These are phyloP conservation scores for Epichloe uncinata DNA, from an alignment of 2,329 filamentous ascomycete species.

Conservation along the genomic window DNA sequence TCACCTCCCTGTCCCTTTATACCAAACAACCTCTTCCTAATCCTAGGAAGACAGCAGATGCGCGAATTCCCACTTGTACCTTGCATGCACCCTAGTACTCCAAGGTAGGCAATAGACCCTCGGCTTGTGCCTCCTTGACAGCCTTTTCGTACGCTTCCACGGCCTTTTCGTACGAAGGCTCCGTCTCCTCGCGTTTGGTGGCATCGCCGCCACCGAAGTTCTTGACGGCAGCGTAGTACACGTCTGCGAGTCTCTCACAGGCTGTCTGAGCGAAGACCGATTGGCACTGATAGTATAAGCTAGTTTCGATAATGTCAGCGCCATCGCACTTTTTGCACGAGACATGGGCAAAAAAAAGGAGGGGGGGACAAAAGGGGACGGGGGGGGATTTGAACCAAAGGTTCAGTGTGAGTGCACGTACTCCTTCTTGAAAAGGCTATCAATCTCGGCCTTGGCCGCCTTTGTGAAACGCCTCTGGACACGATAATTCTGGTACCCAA, in stretches of 20 bases:
- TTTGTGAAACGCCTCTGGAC: conserved; percentile 32
- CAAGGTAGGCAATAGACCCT: conserved; percentile 16
- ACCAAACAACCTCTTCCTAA: too few species aligned
- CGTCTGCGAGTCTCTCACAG: conserved; percentile 24
- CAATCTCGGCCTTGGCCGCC: conserved; percentile 28
- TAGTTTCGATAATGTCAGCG: conserved; percentile 5
- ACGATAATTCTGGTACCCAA: conserved; percentile 42
- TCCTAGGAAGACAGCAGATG: not conserved
- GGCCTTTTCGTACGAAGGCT: conserved; percentile 21
- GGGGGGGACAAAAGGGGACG: too few species aligned
- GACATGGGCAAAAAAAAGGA: too few species aligned
- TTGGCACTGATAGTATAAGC: conserved; percentile 24
- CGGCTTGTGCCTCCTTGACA: conserved; percentile 22
- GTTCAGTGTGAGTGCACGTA: conserved; percentile 11
- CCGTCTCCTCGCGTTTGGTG: conserved; percentile 16
- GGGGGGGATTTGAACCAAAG: too few species aligned
- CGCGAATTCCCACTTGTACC: not conserved
- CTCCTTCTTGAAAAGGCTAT: conserved; percentile 36
- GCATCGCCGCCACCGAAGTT: conserved; percentile 22
- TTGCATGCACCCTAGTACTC: not conserved
- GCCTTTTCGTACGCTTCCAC: conserved; percentile 21
- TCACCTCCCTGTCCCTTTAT: too few species aligned
- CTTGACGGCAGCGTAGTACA: conserved; percentile 27
- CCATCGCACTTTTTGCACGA: too few species aligned
- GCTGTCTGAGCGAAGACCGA: conserved; percentile 8